Conservation (phyloP, 768 basidiomycete species). For the Boletus reticuloceps region DNA sequence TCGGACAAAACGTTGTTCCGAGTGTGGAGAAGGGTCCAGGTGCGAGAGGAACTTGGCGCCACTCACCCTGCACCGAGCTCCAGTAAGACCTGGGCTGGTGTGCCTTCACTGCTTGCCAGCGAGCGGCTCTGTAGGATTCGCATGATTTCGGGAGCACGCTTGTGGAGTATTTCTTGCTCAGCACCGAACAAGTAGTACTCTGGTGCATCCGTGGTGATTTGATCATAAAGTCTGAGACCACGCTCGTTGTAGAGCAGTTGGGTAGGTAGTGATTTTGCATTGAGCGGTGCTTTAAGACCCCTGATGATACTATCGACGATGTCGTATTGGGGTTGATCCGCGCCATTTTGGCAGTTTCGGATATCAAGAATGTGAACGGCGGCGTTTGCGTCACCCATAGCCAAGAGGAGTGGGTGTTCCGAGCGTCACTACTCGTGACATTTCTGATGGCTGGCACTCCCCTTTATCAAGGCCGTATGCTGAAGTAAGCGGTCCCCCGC, state of each 20-base stretch:
- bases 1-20: not conserved
- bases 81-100: slow-evolving; percentile 59
- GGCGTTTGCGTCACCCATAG: slow-evolving; percentile 22
- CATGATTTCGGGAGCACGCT: slow-evolving; percentile 72
- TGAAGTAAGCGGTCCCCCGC: slow-evolving; percentile 1
- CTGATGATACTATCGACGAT: slow-evolving; percentile 46
- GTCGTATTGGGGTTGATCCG: slow-evolving; percentile 22
- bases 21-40: not conserved
- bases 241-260: slow-evolving; percentile 83
- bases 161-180: slow-evolving; percentile 82
- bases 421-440: not conserved
- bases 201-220: slow-evolving; percentile 70
- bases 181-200: slow-evolving; percentile 92
- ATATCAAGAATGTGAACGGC: slow-evolving; percentile 22
- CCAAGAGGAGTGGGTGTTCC: not conserved
- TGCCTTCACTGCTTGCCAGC: slow-evolving; percentile 13
- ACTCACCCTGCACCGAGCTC: slow-evolving; percentile 95
- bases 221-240: slow-evolving; percentile 84
- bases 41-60: not conserved
- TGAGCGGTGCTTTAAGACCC: slow-evolving; percentile 54
- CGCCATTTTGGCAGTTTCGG: slow-evolving; percentile 11
- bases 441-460: not conserved
- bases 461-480: slow-evolving; percentile 2
- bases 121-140: slow-evolving; percentile 55
- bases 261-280: slow-evolving; percentile 70